phyloP scores from a whole-genome alignment of 148 eudicot species.

The Cornus florida region DNA sequence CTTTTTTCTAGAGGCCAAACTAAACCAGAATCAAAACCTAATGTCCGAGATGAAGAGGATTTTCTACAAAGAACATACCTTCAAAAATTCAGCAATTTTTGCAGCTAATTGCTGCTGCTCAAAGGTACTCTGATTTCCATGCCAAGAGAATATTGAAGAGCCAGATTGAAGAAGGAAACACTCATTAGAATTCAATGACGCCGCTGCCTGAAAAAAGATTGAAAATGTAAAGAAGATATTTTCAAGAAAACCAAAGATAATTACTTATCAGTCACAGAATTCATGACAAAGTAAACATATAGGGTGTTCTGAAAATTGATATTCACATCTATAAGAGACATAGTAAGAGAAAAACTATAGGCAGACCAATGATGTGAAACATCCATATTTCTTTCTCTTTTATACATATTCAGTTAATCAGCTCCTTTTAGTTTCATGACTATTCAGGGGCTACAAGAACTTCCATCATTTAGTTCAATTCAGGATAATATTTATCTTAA shows the following conservation, averaged over 20 bases:
- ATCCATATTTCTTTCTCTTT: too few species aligned
- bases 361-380: too few species aligned
- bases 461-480: too few species aligned
- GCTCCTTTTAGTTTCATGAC: too few species aligned
- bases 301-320: too few species aligned
- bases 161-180: conserved; percentile 94
- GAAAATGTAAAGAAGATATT: not conserved
- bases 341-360: too few species aligned
- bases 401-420: too few species aligned
- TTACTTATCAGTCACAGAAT: not conserved
- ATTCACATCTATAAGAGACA: too few species aligned
- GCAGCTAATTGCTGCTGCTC: conserved; percentile 91
- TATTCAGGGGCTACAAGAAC: too few species aligned
- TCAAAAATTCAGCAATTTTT: conserved; percentile 85
- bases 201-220: conserved; percentile 50
- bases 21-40: not conserved
- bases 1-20: not conserved
- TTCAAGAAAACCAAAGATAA: not conserved
- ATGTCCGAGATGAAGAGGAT: not conserved
- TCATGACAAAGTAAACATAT: not conserved
- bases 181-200: conserved; percentile 75
- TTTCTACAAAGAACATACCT: conserved; percentile 45
- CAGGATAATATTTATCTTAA: too few species aligned
- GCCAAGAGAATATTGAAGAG: conserved; percentile 76
- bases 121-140: conserved; percentile 83